phyloP scores from a whole-genome alignment of 495 filamentous ascomycete genomes.

The Staphylotrichum longicolle region DNA sequence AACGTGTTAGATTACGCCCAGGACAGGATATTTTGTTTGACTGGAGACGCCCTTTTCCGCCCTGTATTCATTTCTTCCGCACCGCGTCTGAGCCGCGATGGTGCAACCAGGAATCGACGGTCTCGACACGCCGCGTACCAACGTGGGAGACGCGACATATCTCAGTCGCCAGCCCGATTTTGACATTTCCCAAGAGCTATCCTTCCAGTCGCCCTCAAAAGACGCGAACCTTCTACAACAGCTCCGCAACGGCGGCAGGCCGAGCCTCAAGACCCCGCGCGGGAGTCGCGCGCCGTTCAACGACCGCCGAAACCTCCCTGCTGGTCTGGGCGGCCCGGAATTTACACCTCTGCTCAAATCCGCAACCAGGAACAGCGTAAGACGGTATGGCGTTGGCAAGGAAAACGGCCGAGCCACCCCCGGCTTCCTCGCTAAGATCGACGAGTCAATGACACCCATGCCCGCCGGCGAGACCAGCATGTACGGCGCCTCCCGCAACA shows the following conservation, averaged over 20 bases:
- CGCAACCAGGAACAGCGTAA: constrained; percentile 74
- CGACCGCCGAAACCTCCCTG: constrained; percentile 63
- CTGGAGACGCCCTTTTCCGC: neutral
- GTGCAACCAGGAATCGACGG: constrained; percentile 50
- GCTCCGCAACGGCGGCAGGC: constrained; percentile 59
- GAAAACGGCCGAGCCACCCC: constrained; percentile 63
- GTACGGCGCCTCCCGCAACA: constrained; percentile 59
- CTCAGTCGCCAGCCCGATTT: constrained; percentile 67
- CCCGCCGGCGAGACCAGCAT: constrained; percentile 60
- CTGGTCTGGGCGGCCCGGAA: constrained; percentile 63
- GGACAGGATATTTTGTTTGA: neutral
- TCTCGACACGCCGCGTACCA: constrained; percentile 77
- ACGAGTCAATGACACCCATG: constrained; percentile 65
- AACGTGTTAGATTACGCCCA: neutral
- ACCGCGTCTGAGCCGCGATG: constrained; percentile 35
- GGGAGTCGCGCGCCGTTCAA: constrained; percentile 59
- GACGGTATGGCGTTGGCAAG: constrained; percentile 55
- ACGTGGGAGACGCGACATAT: constrained; percentile 75
- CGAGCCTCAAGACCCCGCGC: constrained; percentile 68
- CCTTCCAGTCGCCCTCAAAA: constrained; percentile 82
- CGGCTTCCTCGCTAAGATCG: constrained; percentile 58
- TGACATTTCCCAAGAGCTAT: constrained; percentile 76
- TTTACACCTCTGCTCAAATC: constrained; percentile 94
- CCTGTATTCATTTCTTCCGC: constrained; percentile 3
- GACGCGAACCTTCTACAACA: constrained; percentile 69